Evolutionary conservation across 805 yeast genomes (phyloP).

Genomic region (Ogataea zsoltii): DNA sequence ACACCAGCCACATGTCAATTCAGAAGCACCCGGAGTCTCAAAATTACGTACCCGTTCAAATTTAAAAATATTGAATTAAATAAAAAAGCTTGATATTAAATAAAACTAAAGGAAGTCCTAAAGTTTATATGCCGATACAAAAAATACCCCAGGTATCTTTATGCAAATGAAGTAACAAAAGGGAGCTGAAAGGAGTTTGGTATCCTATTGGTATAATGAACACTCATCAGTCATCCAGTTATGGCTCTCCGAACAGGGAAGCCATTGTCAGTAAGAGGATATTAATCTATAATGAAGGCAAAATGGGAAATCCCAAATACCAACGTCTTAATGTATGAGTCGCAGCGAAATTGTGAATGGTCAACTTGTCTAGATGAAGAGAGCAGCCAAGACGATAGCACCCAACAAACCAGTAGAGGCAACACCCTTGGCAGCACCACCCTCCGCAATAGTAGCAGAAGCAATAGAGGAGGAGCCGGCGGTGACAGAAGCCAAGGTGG

Average conservation of each 20-base stretch:
- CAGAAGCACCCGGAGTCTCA: background rate
- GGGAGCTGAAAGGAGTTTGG: slow-evolving; percentile 5
- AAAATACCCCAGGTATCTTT: slow-evolving; percentile 12
- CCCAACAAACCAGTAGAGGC: slow-evolving; percentile 28
- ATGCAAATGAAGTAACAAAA: slow-evolving; percentile 12
- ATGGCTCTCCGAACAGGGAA: background rate
- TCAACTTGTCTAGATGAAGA: slow-evolving; percentile 19
- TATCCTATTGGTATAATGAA: slow-evolving; percentile 13
- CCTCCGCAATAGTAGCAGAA: slow-evolving; percentile 21
- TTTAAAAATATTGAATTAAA: background rate
- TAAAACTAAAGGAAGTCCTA: slow-evolving; percentile 10
- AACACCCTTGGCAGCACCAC: slow-evolving; percentile 25
- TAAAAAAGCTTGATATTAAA: slow-evolving; percentile 6
- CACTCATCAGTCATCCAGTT: background rate
- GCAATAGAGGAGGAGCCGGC: slow-evolving; percentile 12
- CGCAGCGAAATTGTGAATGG: slow-evolving; percentile 6
- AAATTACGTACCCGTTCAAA: background rate
- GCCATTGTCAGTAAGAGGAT: slow-evolving; percentile 1
- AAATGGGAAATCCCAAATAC: slow-evolving; percentile 10
- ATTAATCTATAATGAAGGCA: slow-evolving; percentile 3
- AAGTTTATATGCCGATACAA: slow-evolving; percentile 21
- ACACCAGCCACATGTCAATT: background rate
- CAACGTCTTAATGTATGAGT: slow-evolving; percentile 1
- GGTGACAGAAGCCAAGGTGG: slow-evolving; percentile 16
- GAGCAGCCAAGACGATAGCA: slow-evolving; percentile 25